These are phyloP conservation scores for Pichiaceae sp. DNA, from an alignment of 1,139 yeast genomes.

Conservation along the genomic window DNA sequence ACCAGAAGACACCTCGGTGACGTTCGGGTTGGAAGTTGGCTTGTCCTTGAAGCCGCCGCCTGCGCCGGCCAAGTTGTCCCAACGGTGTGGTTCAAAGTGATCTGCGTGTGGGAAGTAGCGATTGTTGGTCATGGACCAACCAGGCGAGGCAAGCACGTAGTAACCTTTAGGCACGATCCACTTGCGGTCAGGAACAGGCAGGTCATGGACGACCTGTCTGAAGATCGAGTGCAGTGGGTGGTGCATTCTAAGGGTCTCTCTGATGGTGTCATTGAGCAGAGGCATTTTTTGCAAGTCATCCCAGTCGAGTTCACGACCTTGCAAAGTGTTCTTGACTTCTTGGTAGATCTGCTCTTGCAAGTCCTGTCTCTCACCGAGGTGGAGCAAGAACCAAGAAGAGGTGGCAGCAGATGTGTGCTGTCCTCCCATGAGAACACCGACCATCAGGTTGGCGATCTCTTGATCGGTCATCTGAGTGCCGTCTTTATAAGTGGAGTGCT, in stretches of 20 bases:
- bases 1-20: constrained; percentile 31
- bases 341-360: constrained; percentile 70
- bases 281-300: constrained; percentile 81
- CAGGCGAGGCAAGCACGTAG: constrained; percentile 88
- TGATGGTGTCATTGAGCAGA: constrained; percentile 70
- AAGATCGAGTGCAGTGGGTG: constrained; percentile 94
- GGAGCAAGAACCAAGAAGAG: constrained; percentile 89
- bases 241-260: constrained; percentile 91
- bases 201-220: constrained; percentile 76
- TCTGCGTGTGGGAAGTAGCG: constrained; percentile 69
- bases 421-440: constrained; percentile 98
- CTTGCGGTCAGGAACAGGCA: constrained; percentile 73
- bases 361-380: constrained; percentile 78
- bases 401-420: constrained; percentile 98
- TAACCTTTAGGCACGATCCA: constrained; percentile 86
- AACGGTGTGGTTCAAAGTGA: constrained; percentile 76
- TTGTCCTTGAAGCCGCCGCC: constrained; percentile 27
- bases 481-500: constrained; percentile 78
- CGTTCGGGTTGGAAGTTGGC: constrained; percentile 6
- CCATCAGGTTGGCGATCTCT: constrained; percentile 87
- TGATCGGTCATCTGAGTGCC: constrained; percentile 91
- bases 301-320: constrained; percentile 57
- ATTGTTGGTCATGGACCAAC: constrained; percentile 74
- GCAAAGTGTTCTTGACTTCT: constrained; percentile 62
- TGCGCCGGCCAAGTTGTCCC: constrained; percentile 51